Evolutionary conservation across 768 basidiomycete genomes (phyloP), one percentile per base, ranked within the genome.

Genomic region (Boletus patriciae): DNA sequence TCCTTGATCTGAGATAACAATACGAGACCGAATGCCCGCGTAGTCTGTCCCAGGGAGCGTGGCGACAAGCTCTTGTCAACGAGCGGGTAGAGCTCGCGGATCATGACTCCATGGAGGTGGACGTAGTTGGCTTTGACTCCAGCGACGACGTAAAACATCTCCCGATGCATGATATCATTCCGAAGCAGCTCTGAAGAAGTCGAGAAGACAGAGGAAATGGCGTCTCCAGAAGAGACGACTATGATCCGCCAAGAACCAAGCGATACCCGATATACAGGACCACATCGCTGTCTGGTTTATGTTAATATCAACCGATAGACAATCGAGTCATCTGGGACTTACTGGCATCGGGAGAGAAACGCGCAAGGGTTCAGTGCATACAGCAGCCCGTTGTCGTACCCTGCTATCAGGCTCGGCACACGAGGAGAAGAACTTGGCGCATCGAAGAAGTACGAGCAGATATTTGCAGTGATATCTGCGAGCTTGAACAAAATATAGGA

Each of bases 291-390:
- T 29, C 68, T 69, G 6, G 18, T n/a, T 15, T 5, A 33, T 31
- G 16, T n/a, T 43, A 19, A 11, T 18, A 49, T 67, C 52, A 58
- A 37, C 9, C 4, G 13, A 16, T 10, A 25, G n/a, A 43, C 11
- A 10, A 0, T 18, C 2, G 1, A 33, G 34, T n/a, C 6, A 33
- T 19, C 15, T 18, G n/a, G 21, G 4, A 69, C 67, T 0, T 53
- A 69, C 67, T 57, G 68, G 63, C 67, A 68, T 50, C 27, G 31
- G 4, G 48, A 52, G 12, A 68, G 55, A 47, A 67, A 67, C 0
- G 11, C 46, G 6, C 54, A 18, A 13, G 65, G 67, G 21, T 55
- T 62, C 15, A 67, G 40, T 0, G 33, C 57, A 37, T 60, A 61
- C 2, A 52, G 29, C 18, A 67, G 6, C 8, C 54, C 62, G 11